These are phyloP conservation scores for Citrullus mucosospermus DNA, from an alignment of 306 rosid genomes.

Conservation along the genomic window DNA sequence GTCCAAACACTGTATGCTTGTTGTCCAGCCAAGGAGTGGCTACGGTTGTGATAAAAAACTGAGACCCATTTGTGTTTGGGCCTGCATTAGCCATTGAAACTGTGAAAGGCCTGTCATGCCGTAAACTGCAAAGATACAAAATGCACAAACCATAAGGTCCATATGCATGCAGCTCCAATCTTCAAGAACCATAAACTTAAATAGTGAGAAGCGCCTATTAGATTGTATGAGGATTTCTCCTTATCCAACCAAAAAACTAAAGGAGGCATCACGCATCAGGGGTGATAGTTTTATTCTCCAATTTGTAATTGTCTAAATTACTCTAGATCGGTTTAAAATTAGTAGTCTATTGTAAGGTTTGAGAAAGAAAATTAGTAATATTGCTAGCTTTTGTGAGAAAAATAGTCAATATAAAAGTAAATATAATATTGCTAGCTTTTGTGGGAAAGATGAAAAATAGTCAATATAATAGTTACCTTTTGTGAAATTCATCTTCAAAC, in stretches of 20 bases:
- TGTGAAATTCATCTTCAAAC: constrained; percentile 96
- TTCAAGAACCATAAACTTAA: not conserved
- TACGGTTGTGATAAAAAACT: constrained; percentile 94
- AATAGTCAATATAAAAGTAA: not conserved
- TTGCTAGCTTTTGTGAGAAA: not conserved
- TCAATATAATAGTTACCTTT: constrained; percentile 39
- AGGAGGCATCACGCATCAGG: not conserved
- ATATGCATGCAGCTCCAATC: not conserved
- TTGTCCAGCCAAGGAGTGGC: constrained; percentile 99
- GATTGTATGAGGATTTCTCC: not conserved
- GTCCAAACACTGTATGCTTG: constrained; percentile 93
- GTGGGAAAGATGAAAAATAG: not conserved
- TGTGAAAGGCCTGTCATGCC: constrained; percentile 97
- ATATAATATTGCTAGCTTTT: not conserved
- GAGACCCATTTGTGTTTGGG: constrained; percentile 85
- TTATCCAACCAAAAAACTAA: not conserved
- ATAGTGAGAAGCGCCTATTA: not conserved
- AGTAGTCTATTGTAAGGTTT: not conserved
- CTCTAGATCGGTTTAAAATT: not conserved
- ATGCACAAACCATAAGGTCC: constrained; percentile 11
- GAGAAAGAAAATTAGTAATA: not conserved
- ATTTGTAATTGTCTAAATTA: not conserved
- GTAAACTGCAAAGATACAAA: constrained; percentile 47
- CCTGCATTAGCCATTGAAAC: constrained; percentile 98
- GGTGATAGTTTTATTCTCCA: not conserved